Evolutionary conservation across 202 grass and related monocot genomes (phyloP), one percentile per base, ranked within the genome.

Genomic region (Alloteropsis angusta): DNA sequence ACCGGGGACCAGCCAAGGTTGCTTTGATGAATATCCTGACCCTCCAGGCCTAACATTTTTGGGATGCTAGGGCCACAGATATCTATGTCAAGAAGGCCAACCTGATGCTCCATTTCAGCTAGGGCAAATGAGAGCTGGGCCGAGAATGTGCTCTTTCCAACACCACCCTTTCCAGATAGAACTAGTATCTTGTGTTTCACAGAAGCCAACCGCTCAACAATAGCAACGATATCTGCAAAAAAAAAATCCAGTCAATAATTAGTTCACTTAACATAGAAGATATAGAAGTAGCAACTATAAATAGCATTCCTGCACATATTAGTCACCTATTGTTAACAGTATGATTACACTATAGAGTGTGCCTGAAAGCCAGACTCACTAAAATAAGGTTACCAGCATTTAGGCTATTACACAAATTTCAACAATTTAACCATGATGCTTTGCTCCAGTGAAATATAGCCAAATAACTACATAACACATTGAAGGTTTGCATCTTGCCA

Each of bases 1-100:
- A 94, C 73, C 0, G 92, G 88, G 16, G 92, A 97, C 94, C 94
- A 97, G 1, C 94, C 94, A 52, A 97, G 91, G 74, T 97, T 97
- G 83, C 94, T 97, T 75, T 93, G 91, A 79, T 94, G 94, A 64
- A 97, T 90, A 72, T 93, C 91, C 18, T 97, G 88, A 18, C 94
- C 94, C 70, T 97, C 94, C 15, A 97, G 89, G 9, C 91, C 91
- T 9, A 97, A 79, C 94, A 92, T 94, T 83, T 94, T 94, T 13
- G 92, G 92, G 65, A 94, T 94, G 84, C 92, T 94, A 28, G 92
- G 88, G 18, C 92, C 88, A 53, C 92, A 94, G 61, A 94, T 91
- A 81, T 94, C 92, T 60, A 94, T 91, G 63, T 94, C 92, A 60
- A 94, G 86, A 72, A 94, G 72, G 59, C 92, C 92, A 65, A 94